phyloP scores from a whole-genome alignment of 345 rosid genomes.

The Sonneratia caseolaris region DNA sequence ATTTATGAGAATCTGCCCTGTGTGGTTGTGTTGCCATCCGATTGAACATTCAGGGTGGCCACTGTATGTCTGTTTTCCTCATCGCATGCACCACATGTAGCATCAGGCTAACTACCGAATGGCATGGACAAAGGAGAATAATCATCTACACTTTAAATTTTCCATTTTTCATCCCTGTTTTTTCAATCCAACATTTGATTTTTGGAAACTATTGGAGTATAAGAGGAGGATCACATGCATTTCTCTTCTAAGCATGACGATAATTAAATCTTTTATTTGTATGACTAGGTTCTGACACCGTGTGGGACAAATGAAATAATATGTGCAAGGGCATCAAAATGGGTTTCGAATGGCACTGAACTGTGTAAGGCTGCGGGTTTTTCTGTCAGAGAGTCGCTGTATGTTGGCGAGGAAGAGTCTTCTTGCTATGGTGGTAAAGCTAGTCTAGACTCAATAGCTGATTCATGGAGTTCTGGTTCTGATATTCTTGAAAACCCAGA shows the following conservation, averaged over 20 bases:
- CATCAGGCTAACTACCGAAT: too few species aligned
- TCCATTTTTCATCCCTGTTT: too few species aligned
- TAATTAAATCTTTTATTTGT: constrained; percentile 12
- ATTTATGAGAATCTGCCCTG: too few species aligned
- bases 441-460: constrained; percentile 70
- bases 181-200: too few species aligned
- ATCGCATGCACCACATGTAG: not conserved
- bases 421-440: constrained; percentile 77
- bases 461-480: constrained; percentile 53
- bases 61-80: not conserved
- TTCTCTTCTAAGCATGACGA: not conserved
- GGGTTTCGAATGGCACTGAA: constrained; percentile 80
- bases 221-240: not conserved
- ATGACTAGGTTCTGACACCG: constrained; percentile 49
- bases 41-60: not conserved
- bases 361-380: constrained; percentile 83
- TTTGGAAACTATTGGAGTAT: not conserved
- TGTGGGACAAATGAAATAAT: constrained; percentile 71
- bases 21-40: not conserved
- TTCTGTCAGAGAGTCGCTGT: constrained; percentile 32
- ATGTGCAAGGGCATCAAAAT: constrained; percentile 73
- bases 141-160: too few species aligned
- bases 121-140: too few species aligned
- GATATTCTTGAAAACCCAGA: constrained; percentile 25
- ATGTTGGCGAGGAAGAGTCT: constrained; percentile 27